Percentiles rank a stretch among this genome's conserved stretches.
Conservation (phyloP, 192 early-diverging fungal genomes). For the Phlyctochytrium arcticum region DNA sequence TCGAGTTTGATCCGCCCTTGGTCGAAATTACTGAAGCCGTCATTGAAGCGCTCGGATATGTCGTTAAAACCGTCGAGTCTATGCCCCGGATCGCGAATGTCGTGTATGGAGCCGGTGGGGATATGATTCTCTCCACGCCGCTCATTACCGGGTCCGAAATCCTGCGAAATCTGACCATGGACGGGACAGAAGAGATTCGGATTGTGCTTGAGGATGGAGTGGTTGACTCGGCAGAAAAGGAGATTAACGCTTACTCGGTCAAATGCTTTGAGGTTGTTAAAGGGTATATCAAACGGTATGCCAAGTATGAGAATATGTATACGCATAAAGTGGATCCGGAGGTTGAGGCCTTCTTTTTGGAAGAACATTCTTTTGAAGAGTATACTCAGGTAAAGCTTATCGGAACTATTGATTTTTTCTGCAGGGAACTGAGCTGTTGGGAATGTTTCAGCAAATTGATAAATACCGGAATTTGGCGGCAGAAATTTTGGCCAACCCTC, state of each 20-base stretch:
- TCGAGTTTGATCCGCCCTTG: conserved; percentile 54
- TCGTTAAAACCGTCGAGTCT: conserved; percentile 44
- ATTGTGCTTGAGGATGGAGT: conserved; percentile 34
- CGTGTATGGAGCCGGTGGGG: conserved; percentile 30
- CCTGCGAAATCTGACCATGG: conserved; percentile 7
- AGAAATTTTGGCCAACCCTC: conserved; percentile 36
- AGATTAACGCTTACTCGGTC: conserved; percentile 31
- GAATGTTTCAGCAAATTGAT: conserved; percentile 45
- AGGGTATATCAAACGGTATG: conserved; percentile 41
- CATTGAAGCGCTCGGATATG: conserved; percentile 43
- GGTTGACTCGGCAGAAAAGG: conserved; percentile 24
- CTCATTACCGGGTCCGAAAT: conserved; percentile 4
- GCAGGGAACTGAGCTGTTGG: not conserved
- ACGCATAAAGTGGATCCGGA: conserved; percentile 25
- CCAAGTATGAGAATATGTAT: conserved; percentile 41
- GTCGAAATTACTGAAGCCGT: conserved; percentile 47
- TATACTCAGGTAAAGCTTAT: conserved; percentile 33
- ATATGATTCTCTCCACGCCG: conserved; percentile 9
- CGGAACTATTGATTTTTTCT: no score
- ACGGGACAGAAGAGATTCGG: conserved; percentile 22
- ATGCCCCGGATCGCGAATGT: conserved; percentile 44
- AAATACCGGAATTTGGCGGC: conserved; percentile 37
- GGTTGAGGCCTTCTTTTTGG: conserved; percentile 36
- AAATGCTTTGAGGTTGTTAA: conserved; percentile 46
- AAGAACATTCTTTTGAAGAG: conserved; percentile 53